Percentiles rank a stretch among this genome's conserved stretches.
These are phyloP conservation scores for Coemansia sp. DNA, from an alignment of 192 early-diverging fungal genomes.

Conservation along the genomic window DNA sequence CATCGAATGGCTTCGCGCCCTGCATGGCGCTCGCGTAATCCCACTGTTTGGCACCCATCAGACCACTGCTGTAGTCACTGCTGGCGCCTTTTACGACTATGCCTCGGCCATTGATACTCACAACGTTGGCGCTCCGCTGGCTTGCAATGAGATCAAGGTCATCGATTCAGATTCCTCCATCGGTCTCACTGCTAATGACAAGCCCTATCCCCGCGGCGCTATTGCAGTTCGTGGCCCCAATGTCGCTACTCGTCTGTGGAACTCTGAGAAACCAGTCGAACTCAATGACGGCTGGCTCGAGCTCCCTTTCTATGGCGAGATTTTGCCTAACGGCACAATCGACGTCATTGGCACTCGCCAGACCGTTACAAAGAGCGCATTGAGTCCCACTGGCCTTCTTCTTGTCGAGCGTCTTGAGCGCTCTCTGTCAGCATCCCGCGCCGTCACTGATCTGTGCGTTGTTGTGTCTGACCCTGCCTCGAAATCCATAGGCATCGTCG, in stretches of 20 bases:
- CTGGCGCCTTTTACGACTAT: constrained; percentile 46
- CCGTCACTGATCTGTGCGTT: constrained; percentile 34
- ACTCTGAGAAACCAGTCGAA: constrained; percentile 1
- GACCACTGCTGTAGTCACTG: constrained; percentile 21
- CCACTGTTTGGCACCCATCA: constrained; percentile 34
- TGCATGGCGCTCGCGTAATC: constrained; percentile 46
- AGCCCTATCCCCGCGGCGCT: constrained; percentile 41
- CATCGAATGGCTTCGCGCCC: constrained; percentile 44
- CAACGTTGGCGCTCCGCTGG: constrained; percentile 51
- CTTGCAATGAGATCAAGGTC: constrained; percentile 53
- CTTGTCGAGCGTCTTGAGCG: constrained; percentile 34
- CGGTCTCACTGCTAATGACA: constrained; percentile 18
- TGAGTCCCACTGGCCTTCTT: constrained; percentile 17
- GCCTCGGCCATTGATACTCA: constrained; percentile 44
- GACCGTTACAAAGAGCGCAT: constrained; percentile 14
- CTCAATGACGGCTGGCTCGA: constrained; percentile 39
- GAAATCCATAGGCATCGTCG: constrained; percentile 15
- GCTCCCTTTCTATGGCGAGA: constrained; percentile 34
- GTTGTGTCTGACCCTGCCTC: constrained; percentile 9
- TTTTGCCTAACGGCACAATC: constrained; percentile 44
- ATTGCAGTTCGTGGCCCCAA: constrained; percentile 45
- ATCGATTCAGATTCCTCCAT: constrained; percentile 10
- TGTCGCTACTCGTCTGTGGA: constrained; percentile 31
- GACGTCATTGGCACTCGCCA: constrained; percentile 29
- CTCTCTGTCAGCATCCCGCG: constrained; percentile 23